These are phyloP conservation scores for Aureobasidium sp. DNA, from an alignment of 2,329 filamentous ascomycete genomes.

Conservation along the genomic window DNA sequence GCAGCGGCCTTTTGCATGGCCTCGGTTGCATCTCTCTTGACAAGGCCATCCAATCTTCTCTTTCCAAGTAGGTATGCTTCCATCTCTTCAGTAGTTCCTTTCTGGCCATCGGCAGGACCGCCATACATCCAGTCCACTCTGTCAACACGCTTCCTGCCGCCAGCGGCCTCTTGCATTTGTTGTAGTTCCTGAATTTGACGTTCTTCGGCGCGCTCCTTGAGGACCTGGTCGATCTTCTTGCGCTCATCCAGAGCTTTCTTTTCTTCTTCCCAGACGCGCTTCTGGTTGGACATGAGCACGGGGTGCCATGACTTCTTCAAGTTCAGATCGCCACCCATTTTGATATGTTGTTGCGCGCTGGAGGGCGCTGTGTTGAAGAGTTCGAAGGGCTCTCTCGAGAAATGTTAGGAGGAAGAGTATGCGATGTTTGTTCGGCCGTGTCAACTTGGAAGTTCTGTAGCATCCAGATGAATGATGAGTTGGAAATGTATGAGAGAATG, in stretches of 20 bases:
- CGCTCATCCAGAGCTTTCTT: slow-evolving; percentile 94
- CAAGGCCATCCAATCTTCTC: slow-evolving; percentile 87
- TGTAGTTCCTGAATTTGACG: slow-evolving; percentile 93
- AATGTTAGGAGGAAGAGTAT: no score
- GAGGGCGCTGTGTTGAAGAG: slow-evolving; percentile 18
- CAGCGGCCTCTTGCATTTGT: slow-evolving; percentile 87
- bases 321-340: slow-evolving; percentile 96
- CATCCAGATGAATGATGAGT: no score
- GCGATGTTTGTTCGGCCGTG: neutral
- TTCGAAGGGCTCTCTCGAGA: slow-evolving; percentile 29
- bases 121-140: slow-evolving; percentile 99
- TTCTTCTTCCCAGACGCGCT: slow-evolving; percentile 90
- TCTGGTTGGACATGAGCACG: slow-evolving; percentile 89
- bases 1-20: slow-evolving; percentile 61
- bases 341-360: slow-evolving; percentile 41
- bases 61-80: slow-evolving; percentile 96
- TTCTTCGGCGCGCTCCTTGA: slow-evolving; percentile 95
- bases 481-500: neutral
- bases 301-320: slow-evolving; percentile 96
- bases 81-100: slow-evolving; percentile 86
- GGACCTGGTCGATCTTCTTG: slow-evolving; percentile 91
- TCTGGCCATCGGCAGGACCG: slow-evolving; percentile 80
- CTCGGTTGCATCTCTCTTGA: slow-evolving; percentile 84
- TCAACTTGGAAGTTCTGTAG: neutral
- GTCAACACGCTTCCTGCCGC: slow-evolving; percentile 81